Conservation (phyloP, 2,329 filamentous ascomycete genomes). For the Neonectria punicea region DNA sequence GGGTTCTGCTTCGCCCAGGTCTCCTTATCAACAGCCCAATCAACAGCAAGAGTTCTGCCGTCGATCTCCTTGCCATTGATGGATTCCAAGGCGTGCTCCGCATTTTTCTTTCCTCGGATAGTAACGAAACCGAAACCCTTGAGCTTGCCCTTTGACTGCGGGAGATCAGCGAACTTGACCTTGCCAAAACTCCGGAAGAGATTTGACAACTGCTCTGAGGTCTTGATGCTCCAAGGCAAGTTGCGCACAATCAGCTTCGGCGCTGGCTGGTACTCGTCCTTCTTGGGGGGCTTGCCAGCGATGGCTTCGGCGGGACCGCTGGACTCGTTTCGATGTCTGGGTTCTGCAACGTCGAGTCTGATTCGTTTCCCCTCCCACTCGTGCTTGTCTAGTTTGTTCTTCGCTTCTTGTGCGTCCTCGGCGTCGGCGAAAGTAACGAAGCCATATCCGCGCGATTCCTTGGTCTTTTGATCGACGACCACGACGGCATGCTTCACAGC, state of each 20-base stretch:
- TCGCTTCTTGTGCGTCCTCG: slow-evolving; percentile 86
- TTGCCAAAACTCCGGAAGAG: slow-evolving; percentile 92
- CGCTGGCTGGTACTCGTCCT: slow-evolving; percentile 69
- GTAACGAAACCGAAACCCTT: slow-evolving; percentile 94
- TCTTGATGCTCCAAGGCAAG: slow-evolving; percentile 94
- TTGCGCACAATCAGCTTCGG: slow-evolving; percentile 91
- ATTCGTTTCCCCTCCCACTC: slow-evolving; percentile 83
- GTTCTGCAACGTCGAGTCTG: slow-evolving; percentile 87
- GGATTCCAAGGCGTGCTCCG: slow-evolving; percentile 84
- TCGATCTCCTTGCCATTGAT: slow-evolving; percentile 93
- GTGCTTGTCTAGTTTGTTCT: slow-evolving; percentile 82
- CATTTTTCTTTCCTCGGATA: slow-evolving; percentile 87
- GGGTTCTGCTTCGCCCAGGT: slow-evolving; percentile 78
- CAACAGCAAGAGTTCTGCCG: slow-evolving; percentile 88
- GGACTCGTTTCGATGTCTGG: slow-evolving; percentile 74
- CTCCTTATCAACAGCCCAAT: slow-evolving; percentile 95
- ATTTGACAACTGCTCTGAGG: slow-evolving; percentile 78
- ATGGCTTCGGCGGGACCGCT: slow-evolving; percentile 54
- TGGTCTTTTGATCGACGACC: slow-evolving; percentile 85
- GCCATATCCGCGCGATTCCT: slow-evolving; percentile 89
- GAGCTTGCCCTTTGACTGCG: slow-evolving; percentile 79
- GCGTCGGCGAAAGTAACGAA: slow-evolving; percentile 97
- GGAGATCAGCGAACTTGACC: slow-evolving; percentile 86
- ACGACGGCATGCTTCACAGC: slow-evolving; percentile 97
- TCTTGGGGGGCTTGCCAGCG: slow-evolving; percentile 63